A percentile compares a stretch with the other conserved stretches of the same genome.
Conservation (phyloP, 345 rosid genomes). For the Lenwebbia sp. region DNA sequence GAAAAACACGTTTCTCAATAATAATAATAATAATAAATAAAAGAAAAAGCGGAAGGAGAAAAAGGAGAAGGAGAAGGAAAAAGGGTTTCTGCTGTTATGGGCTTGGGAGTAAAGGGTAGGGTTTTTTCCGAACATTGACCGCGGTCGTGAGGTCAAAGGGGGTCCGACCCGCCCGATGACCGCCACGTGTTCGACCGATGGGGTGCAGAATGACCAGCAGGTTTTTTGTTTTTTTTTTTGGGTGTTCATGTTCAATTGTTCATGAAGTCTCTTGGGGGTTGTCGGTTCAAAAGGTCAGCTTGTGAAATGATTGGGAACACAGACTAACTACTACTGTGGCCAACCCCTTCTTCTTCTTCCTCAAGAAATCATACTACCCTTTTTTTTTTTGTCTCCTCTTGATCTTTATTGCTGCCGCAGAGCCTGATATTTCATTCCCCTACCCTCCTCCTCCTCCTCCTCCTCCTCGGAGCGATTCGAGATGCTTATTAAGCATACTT, state of each 20-base stretch:
- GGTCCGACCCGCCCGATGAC: constrained; percentile 23
- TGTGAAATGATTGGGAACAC: constrained; percentile 52
- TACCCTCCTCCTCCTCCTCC: neutral
- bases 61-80: too few species aligned
- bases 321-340: neutral
- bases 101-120: neutral
- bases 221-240: too few species aligned
- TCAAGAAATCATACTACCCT: too few species aligned
- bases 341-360: too few species aligned
- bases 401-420: neutral
- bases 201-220: neutral
- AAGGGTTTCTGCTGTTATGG: neutral
- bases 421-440: neutral
- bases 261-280: constrained; percentile 2
- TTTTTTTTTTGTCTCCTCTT: neutral
- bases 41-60: neutral
- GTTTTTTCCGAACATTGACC: neutral
- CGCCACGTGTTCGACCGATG: constrained; percentile 44
- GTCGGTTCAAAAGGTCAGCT: constrained; percentile 51
- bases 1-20: neutral
- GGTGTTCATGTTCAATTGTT: neutral
- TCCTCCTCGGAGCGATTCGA: too few species aligned
- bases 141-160: constrained; percentile 27
- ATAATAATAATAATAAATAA: too few species aligned
- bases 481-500: neutral